Base-by-base conservation (phyloP, 2,329 filamentous ascomycete species). In the Xylaria sp. region DNA sequence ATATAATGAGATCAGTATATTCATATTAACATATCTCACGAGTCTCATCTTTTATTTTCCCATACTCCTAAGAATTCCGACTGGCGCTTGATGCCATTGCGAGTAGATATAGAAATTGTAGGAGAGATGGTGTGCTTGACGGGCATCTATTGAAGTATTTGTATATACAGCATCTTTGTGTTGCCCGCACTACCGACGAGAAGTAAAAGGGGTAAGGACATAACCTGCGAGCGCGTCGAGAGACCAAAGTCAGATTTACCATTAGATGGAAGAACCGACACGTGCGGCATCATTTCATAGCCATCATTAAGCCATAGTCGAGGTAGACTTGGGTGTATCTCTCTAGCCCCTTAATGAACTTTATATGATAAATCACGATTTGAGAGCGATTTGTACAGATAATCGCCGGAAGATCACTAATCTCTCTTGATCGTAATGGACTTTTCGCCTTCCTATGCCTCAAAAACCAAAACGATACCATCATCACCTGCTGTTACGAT, bases 401-500 rank as follows among this genome's bases (percentile, higher is more conserved):
- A 7, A 13, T 48, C 33, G 20, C 20, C 12, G 39, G 13, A 52
- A 60, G 1, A 23, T 15, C 9, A 28, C 46, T 33, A 48, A 20
- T 20, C 4, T 46, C 55, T 25, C 12, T 52, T 55, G 20, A 64
- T 62, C 52, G 23, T 54, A 57, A 2, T 49, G 23, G 41, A 36
- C 51, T 61, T 54, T 61, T 13, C 52, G 58, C 23, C 33, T n/a
- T 51, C 64, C 70, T 79, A 86, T 51, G 85, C 84, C 78, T 91
- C 88, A 78, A 93, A 93, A 1, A 93, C 88, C 75, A 93, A 79
- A 33, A 89, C 84, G 31, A 93, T 80, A 7, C 88, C 87, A 78
- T 99, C 96, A 82, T 99, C 96, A 28, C 96, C 96, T 1, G 94
- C 96, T 6, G 96, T 98, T 4, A 97, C 87, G 58, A 98, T 85